Conservation (phyloP, 2,329 filamentous ascomycete genomes). For the Elsinoe ampelina region DNA sequence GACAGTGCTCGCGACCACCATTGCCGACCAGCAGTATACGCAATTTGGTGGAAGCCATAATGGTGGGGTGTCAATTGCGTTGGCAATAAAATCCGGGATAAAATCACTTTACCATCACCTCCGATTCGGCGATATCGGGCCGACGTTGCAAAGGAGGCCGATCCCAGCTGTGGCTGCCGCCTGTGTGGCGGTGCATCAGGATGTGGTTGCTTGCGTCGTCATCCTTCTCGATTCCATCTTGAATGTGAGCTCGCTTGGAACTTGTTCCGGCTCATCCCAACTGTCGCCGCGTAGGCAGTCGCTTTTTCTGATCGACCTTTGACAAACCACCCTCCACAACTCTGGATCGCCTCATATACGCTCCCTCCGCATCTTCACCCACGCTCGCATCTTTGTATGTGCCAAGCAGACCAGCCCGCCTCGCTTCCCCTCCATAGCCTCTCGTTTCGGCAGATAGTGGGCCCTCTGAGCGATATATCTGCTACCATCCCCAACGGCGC, state of each 20-base stretch:
- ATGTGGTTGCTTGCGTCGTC: neutral
- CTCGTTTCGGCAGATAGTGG: conserved; percentile 6
- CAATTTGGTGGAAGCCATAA: conserved; percentile 31
- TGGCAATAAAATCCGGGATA: conserved; percentile 6
- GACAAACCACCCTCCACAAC: too few species aligned
- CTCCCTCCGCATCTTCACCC: too few species aligned
- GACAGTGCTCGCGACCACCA: conserved; percentile 86
- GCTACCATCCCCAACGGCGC: neutral
- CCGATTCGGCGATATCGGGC: neutral
- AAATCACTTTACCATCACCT: neutral
- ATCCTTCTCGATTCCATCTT: too few species aligned
- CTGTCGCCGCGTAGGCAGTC: conserved; percentile 11
- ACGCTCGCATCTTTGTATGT: neutral
- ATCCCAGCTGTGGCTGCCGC: neutral
- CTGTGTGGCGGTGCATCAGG: neutral
- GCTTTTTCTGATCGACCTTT: neutral
- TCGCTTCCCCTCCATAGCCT: neutral
- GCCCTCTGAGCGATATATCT: neutral
- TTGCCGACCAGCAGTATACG: conserved; percentile 82
- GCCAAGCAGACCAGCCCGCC: conserved; percentile 1
- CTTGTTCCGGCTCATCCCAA: neutral
- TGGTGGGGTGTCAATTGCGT: neutral
- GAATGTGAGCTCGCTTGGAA: neutral
- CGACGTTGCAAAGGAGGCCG: neutral
- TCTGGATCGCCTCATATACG: too few species aligned